Percentiles rank a stretch among this genome's conserved stretches.
phyloP scores from a whole-genome alignment of 2,329 filamentous ascomycete species.

The Furcasterigmium furcatum region DNA sequence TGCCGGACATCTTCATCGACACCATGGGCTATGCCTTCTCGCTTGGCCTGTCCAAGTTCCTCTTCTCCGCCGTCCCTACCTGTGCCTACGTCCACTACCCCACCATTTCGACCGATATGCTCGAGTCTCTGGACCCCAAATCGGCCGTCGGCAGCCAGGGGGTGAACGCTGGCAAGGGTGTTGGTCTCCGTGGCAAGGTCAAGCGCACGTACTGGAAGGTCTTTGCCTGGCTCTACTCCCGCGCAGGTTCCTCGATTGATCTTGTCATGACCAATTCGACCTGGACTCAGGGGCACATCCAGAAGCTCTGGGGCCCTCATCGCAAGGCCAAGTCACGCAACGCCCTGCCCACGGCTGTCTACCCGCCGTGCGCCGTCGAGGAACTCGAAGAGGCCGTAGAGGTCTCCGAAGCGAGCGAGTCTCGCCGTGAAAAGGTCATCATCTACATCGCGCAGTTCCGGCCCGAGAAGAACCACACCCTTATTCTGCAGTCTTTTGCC shows the following conservation, averaged over 20 bases:
- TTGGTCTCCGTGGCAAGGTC: slow-evolving; percentile 62
- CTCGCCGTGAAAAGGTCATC: slow-evolving; percentile 65
- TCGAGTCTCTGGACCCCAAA: slow-evolving; percentile 70
- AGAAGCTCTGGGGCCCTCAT: slow-evolving; percentile 70
- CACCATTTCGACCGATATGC: slow-evolving; percentile 97
- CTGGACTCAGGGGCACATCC: slow-evolving; percentile 87
- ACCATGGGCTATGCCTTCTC: slow-evolving; percentile 98
- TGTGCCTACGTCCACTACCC: slow-evolving; percentile 97
- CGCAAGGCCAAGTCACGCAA: slow-evolving; percentile 39
- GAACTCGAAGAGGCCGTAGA: slow-evolving; percentile 75
- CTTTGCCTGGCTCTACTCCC: slow-evolving; percentile 80
- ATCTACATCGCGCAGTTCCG: slow-evolving; percentile 97
- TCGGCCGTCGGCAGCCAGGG: slow-evolving; percentile 60
- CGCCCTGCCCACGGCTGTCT: slow-evolving; percentile 70
- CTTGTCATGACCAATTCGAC: slow-evolving; percentile 97
- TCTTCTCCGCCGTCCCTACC: slow-evolving; percentile 79
- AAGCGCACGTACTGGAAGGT: slow-evolving; percentile 85
- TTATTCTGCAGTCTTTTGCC: slow-evolving; percentile 83
- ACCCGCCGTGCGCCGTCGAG: slow-evolving; percentile 86
- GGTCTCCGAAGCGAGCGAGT: slow-evolving; percentile 67
- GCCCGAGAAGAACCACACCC: slow-evolving; percentile 91
- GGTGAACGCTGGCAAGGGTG: slow-evolving; percentile 79
- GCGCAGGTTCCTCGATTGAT: slow-evolving; percentile 79
- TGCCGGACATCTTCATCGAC: slow-evolving; percentile 92
- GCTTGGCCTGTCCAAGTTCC: slow-evolving; percentile 74